Evolutionary conservation across 768 basidiomycete species (phyloP), one percentile per base, ranked within the genome.

Genomic region (Amanita muscaria): DNA sequence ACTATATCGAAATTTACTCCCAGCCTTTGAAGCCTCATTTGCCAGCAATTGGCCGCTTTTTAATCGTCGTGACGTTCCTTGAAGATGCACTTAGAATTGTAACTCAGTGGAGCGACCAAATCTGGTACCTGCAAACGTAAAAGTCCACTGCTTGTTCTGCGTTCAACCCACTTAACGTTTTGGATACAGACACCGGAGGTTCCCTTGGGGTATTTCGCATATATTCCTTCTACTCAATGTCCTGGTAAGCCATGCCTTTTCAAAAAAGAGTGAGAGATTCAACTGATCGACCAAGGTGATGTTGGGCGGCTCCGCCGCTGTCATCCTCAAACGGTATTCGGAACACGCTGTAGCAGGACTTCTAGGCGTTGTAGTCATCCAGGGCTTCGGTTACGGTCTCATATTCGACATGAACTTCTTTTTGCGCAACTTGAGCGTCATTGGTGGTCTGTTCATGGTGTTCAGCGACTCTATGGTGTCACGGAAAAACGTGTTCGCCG

Each of bases 341-440:
- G 91, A 94, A 69, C 83, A 79, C 59, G 84, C 93, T 11, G 88
- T 94, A 51, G 80, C 80, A 36, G 92, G 91, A 53, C 84, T 99
- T 36, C 74, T 98, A 43, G 73, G 70, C 40, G 96, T 98, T 40
- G 93, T 99, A 46, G 66, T 98, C 55, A 79, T 92, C 35, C 96
- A 99, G 66, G 94, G 94, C 35, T 87, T 99, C 54, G 96, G 96
- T 54, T 99, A 99, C 58, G 96, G 96, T 25, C 87, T 99, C 62
- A 94, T 99, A 58, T 99, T 99, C 65, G 96, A 98, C 74, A 76
- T 98, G 63, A 98, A 88, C 69, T 99, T 99, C 77, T 99, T 99
- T 90, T 84, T 98, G 35, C 92, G 96, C 63, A 99, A 98, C 67
- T 75, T 99, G 46, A 88, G 84, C 50, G 96, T 99, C 59, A 91